phyloP scores from a whole-genome alignment of 2,329 filamentous ascomycete species.

The Colletotrichum zoysiae region DNA sequence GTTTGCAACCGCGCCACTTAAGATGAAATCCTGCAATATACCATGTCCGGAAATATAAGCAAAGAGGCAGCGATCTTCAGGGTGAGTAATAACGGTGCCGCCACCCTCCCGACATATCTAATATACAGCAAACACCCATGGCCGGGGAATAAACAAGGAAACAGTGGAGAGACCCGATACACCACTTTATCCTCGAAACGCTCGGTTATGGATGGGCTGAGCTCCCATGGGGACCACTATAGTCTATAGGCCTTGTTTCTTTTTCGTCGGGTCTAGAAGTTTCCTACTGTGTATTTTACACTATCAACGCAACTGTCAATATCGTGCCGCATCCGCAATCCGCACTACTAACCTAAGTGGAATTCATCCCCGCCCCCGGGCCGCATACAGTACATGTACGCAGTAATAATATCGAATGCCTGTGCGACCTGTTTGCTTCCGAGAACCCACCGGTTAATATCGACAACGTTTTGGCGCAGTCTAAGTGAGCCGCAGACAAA shows the following conservation, averaged over 20 bases:
- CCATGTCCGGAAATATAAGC: slow-evolving; percentile 3
- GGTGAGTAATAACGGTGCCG: slow-evolving; percentile 4
- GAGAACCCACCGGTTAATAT: slow-evolving; percentile 26
- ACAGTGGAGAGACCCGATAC: slow-evolving; percentile 7
- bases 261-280: slow-evolving; percentile 26
- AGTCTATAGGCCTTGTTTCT: not conserved
- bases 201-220: slow-evolving; percentile 9
- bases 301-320: slow-evolving; percentile 1
- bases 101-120: slow-evolving; percentile 2
- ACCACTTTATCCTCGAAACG: slow-evolving; percentile 33
- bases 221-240: not conserved
- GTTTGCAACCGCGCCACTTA: not conserved
- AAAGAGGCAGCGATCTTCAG: not conserved
- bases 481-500: slow-evolving; percentile 27
- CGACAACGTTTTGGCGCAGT: slow-evolving; percentile 28
- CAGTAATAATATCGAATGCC: no score
- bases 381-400: not conserved
- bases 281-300: not conserved
- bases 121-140: slow-evolving; percentile 32
- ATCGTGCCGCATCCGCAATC: slow-evolving; percentile 4
- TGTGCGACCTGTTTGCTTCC: slow-evolving; percentile 11
- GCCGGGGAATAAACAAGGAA: slow-evolving; percentile 39
- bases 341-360: slow-evolving; percentile 16
- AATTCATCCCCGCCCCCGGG: slow-evolving; percentile 23
- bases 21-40: not conserved